Percentiles rank a stretch among this genome's conserved stretches.
phyloP scores from a whole-genome alignment of 306 rosid genomes.

The Vigna mungo region DNA sequence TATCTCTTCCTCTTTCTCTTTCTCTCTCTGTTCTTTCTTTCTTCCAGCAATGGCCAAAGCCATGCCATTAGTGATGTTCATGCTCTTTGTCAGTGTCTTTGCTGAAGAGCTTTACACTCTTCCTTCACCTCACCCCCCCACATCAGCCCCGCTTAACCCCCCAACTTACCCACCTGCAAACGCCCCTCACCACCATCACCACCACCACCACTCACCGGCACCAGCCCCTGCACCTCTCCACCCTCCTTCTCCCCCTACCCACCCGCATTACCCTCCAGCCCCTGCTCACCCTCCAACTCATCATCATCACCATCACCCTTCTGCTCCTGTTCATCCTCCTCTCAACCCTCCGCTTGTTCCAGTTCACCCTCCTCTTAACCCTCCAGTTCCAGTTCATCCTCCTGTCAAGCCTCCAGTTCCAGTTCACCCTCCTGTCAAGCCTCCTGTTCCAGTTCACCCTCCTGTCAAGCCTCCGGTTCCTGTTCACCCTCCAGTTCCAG shows the following conservation, averaged over 20 bases:
- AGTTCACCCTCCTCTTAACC: slow-evolving; percentile 19
- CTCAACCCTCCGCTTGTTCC: slow-evolving; percentile 39
- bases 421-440: background rate
- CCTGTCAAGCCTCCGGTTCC: background rate
- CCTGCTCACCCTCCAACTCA: background rate
- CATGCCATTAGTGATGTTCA: background rate
- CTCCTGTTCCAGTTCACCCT: background rate
- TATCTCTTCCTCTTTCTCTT: background rate
- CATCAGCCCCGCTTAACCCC: slow-evolving; percentile 10
- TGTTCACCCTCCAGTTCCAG: slow-evolving; percentile 12
- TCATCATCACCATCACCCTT: background rate
- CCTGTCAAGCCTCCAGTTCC: slow-evolving; percentile 34
- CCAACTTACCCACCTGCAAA: slow-evolving; percentile 32
- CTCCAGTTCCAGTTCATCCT: background rate
- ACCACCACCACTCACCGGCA: slow-evolving; percentile 47
- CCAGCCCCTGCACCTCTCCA: slow-evolving; percentile 34
- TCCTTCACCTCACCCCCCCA: slow-evolving; percentile 43
- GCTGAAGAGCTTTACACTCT: slow-evolving; percentile 28
- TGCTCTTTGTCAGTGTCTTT: slow-evolving; percentile 37
- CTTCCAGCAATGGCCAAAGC: slow-evolving; percentile 28
- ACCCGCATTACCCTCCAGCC: slow-evolving; percentile 39
- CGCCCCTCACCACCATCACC: slow-evolving; percentile 55
- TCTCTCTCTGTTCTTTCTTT: too few relatives aligned
- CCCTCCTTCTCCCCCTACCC: background rate
- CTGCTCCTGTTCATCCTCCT: slow-evolving; percentile 33